Percentiles rank a stretch among this genome's conserved stretches.
Conservation (phyloP, 192 early-diverging fungal genomes). For the Hyaloraphidium curvatum region DNA sequence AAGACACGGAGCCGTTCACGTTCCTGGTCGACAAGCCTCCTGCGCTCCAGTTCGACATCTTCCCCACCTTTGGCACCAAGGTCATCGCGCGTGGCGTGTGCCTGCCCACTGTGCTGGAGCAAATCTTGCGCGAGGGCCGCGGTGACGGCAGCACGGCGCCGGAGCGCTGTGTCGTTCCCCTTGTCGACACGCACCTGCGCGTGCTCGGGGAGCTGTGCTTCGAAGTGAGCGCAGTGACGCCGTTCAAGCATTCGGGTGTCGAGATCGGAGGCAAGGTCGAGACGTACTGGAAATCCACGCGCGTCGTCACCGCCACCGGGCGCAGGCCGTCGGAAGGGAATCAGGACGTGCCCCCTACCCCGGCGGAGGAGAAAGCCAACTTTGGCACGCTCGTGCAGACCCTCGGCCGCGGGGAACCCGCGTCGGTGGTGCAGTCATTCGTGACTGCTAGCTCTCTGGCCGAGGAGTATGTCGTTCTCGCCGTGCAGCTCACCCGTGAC, state of each 20-base stretch:
- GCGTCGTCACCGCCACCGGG: background rate
- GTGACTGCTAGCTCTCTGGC: conserved; percentile 78
- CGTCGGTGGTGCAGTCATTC: conserved; percentile 33
- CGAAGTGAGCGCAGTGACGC: conserved; percentile 59
- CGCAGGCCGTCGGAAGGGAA: too few relatives aligned
- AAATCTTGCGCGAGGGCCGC: conserved; percentile 6
- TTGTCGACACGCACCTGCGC: conserved; percentile 79
- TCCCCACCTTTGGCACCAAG: conserved; percentile 91
- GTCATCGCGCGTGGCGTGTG: conserved; percentile 73
- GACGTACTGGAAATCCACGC: conserved; percentile 98
- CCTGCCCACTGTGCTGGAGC: conserved; percentile 43
- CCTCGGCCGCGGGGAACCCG: too few relatives aligned
- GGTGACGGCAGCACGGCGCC: conserved; percentile 1
- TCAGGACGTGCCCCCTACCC: too few relatives aligned
- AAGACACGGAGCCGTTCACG: conserved; percentile 57
- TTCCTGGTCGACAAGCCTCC: conserved; percentile 58
- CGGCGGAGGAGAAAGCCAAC: too few relatives aligned
- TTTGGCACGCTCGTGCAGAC: too few relatives aligned
- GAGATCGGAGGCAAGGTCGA: conserved; percentile 91
- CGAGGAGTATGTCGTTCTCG: conserved; percentile 74
- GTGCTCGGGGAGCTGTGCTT: conserved; percentile 81
- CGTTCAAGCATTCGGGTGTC: conserved; percentile 71
- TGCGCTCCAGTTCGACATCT: conserved; percentile 83
- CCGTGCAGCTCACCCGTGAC: conserved; percentile 79
- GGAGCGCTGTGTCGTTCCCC: conserved; percentile 30